Percentiles rank a stretch among this genome's conserved stretches.
phyloP scores from a whole-genome alignment of 345 rosid genomes.

The Hibiscus syriacus region DNA sequence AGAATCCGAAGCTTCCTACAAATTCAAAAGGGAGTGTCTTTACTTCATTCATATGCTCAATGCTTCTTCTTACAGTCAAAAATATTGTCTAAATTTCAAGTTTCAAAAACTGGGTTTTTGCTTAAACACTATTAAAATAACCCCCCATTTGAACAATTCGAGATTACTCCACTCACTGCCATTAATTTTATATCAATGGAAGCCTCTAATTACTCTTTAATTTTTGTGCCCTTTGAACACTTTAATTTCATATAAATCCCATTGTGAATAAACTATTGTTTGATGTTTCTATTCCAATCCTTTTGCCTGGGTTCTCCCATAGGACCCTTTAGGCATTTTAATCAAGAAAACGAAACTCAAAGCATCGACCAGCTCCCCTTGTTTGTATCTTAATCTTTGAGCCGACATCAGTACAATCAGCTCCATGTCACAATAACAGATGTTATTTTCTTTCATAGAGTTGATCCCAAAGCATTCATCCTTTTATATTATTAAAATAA shows the following conservation, averaged over 20 bases:
- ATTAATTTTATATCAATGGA: slow-evolving; percentile 38
- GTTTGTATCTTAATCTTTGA: slow-evolving; percentile 22
- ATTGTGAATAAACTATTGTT: slow-evolving; percentile 30
- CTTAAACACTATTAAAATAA: slow-evolving; percentile 15
- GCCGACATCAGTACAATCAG: slow-evolving; percentile 23
- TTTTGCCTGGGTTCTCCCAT: slow-evolving; percentile 14
- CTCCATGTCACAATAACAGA: slow-evolving; percentile 49
- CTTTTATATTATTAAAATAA: too few relatives aligned
- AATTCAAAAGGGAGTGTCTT: neutral
- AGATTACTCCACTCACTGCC: slow-evolving; percentile 8
- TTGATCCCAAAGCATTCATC: too few relatives aligned
- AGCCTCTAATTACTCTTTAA: slow-evolving; percentile 41
- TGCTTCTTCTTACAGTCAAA: slow-evolving; percentile 46
- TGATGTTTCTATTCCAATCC: slow-evolving; percentile 39
- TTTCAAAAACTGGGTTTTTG: slow-evolving; percentile 56
- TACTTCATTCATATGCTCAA: slow-evolving; percentile 27
- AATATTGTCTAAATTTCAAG: slow-evolving; percentile 38
- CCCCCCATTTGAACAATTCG: slow-evolving; percentile 15
- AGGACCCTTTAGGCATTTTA: neutral
- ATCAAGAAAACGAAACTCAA: neutral
- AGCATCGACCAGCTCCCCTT: neutral
- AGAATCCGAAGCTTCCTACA: slow-evolving; percentile 44
- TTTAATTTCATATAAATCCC: slow-evolving; percentile 33
- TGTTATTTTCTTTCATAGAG: too few relatives aligned
- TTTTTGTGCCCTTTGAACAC: slow-evolving; percentile 41